Evolutionary conservation across 495 filamentous ascomycete species (phyloP).

Genomic region (Penicillium cosmopolitanum): DNA sequence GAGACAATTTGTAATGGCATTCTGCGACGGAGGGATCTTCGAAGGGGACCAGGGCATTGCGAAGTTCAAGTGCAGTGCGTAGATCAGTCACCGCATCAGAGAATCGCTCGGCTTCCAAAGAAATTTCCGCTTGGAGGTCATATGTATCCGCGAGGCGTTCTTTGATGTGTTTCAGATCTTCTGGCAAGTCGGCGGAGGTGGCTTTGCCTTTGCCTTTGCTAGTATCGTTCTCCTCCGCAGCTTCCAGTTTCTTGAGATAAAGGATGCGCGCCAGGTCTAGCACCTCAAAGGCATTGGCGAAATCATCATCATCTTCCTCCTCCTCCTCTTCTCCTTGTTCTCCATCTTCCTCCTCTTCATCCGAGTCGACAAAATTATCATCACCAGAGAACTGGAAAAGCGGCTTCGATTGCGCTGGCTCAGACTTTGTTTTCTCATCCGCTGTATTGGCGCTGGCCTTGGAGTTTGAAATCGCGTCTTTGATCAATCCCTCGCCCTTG

Average conservation of each 20-base stretch:
- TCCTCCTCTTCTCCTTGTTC: conserved; percentile 55
- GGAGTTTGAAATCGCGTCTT: conserved; percentile 33
- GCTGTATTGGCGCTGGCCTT: conserved; percentile 38
- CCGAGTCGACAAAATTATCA: conserved; percentile 81
- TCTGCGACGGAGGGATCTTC: conserved; percentile 86
- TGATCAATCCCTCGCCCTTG: conserved; percentile 26
- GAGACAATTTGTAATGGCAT: conserved; percentile 92
- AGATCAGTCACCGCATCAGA: conserved; percentile 78
- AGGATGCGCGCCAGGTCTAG: conserved; percentile 89
- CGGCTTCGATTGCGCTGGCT: conserved; percentile 58
- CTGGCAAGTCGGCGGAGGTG: conserved; percentile 55
- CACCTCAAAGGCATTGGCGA: conserved; percentile 86
- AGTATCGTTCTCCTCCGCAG: conserved; percentile 47
- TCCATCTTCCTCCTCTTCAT: conserved; percentile 63
- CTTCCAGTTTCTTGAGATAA: conserved; percentile 61
- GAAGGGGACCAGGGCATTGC: conserved; percentile 72
- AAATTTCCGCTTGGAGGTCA: conserved; percentile 91
- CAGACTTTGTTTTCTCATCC: conserved; percentile 40
- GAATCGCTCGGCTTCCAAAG: conserved; percentile 91
- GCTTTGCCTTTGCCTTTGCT: conserved; percentile 56
- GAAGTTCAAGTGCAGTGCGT: conserved; percentile 72
- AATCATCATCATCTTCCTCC: conserved; percentile 87
- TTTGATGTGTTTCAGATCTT: conserved; percentile 64
- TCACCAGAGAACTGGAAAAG: conserved; percentile 93
- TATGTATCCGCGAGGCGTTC: conserved; percentile 89